Percentiles rank a stretch among this genome's conserved stretches.
These are phyloP conservation scores for Penicillium mononematosum DNA, from an alignment of 495 filamentous ascomycete genomes.

Conservation along the genomic window DNA sequence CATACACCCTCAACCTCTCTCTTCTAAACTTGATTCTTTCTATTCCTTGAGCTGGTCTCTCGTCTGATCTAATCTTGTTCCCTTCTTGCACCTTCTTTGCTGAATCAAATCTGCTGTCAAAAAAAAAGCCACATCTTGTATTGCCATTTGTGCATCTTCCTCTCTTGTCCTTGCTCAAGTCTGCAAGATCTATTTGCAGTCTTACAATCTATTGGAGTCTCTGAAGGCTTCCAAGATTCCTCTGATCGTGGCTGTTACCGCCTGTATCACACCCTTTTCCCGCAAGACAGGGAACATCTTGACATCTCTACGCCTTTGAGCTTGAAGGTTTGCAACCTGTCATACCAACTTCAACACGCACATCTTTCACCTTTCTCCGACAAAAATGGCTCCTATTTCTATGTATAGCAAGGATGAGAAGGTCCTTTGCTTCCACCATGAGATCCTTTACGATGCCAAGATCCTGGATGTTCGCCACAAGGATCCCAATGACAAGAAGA, in stretches of 20 bases:
- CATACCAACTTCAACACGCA: not conserved
- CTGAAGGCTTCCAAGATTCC: not conserved
- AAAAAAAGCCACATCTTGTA: not conserved
- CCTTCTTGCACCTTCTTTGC: not conserved
- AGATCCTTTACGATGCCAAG: conserved; percentile 96
- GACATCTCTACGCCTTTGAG: not conserved
- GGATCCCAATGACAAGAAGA: conserved; percentile 67
- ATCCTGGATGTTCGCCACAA: conserved; percentile 71
- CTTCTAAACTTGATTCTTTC: not conserved
- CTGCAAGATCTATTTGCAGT: conserved; percentile 2
- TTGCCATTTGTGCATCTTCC: not conserved
- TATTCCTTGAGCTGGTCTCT: conserved; percentile 9
- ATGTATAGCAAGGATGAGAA: conserved; percentile 85
- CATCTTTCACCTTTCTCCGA: conserved; percentile 8
- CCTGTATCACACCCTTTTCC: conserved; percentile 6
- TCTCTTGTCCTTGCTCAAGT: not conserved
- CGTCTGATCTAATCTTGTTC: not conserved
- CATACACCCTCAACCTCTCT: not conserved
- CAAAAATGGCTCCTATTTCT: conserved; percentile 58
- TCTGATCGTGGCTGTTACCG: not conserved
- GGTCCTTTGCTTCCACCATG: conserved; percentile 94
- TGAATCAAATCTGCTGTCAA: not conserved
- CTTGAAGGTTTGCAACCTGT: not conserved
- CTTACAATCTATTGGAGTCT: not conserved
- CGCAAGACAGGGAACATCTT: not conserved